phyloP scores from a whole-genome alignment of 345 rosid genomes.

The Raphanus raphanistrum region DNA sequence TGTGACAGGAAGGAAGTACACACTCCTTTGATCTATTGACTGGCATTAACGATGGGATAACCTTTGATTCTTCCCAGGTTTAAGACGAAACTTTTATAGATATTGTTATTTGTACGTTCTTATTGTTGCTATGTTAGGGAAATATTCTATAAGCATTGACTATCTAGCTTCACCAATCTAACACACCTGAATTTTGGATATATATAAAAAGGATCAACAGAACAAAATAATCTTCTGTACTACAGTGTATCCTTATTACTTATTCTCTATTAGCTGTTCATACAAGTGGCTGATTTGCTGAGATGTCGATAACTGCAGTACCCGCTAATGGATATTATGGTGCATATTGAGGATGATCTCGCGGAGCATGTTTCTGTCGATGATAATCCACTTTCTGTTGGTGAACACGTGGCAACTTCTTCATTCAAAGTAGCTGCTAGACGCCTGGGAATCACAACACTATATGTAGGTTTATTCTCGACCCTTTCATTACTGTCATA shows the following conservation, averaged over 20 bases:
- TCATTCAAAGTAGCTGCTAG: slow-evolving; percentile 65
- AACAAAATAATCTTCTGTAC: not conserved
- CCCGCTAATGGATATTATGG: slow-evolving; percentile 66
- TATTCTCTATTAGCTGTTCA: not conserved
- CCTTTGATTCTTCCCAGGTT: slow-evolving; percentile 86
- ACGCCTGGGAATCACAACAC: slow-evolving; percentile 74
- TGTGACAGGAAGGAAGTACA: slow-evolving; percentile 71
- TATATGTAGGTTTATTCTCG: slow-evolving; percentile 60
- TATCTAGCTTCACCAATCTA: slow-evolving; percentile 13
- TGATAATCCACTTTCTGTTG: slow-evolving; percentile 43
- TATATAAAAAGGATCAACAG: not conserved
- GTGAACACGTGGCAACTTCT: slow-evolving; percentile 45
- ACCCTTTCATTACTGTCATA: slow-evolving; percentile 6
- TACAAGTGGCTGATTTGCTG: slow-evolving; percentile 6
- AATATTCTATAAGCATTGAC: not conserved
- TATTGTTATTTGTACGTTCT: not conserved
- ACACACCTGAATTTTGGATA: slow-evolving; percentile 4
- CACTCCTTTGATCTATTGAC: slow-evolving; percentile 60
- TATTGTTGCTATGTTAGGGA: slow-evolving; percentile 7
- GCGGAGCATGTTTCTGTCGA: slow-evolving; percentile 55
- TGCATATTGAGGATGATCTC: slow-evolving; percentile 65
- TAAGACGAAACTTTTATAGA: slow-evolving; percentile 27
- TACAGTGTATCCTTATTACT: not conserved
- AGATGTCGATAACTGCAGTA: slow-evolving; percentile 55
- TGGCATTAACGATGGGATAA: slow-evolving; percentile 66